These are phyloP conservation scores for Kuraishia ogatae DNA, from an alignment of 805 yeast genomes.

Conservation along the genomic window DNA sequence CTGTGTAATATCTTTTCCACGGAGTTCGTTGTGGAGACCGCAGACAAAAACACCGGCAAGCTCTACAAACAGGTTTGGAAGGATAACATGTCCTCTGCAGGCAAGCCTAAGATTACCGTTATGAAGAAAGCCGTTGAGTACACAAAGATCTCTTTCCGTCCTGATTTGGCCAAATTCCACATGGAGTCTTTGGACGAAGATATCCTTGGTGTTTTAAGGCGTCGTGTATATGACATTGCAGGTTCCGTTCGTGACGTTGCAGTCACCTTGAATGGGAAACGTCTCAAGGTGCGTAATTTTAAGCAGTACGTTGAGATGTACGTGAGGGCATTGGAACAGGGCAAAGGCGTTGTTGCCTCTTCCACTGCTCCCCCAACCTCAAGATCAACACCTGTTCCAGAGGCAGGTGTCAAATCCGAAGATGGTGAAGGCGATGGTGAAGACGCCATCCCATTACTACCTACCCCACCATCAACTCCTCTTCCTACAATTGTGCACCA, in stretches of 20 bases:
- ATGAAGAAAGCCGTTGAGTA: constrained; percentile 59
- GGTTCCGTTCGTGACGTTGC: constrained; percentile 84
- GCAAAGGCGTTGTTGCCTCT: constrained; percentile 24
- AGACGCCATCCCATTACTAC: neutral
- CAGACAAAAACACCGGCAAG: constrained; percentile 57
- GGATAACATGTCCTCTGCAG: constrained; percentile 72
- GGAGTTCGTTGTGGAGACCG: constrained; percentile 80
- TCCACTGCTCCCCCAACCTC: constrained; percentile 1
- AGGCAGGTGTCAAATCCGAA: neutral
- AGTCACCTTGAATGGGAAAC: constrained; percentile 70
- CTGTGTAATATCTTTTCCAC: constrained; percentile 93
- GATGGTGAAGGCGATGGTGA: constrained; percentile 7
- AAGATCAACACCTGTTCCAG: constrained; percentile 1
- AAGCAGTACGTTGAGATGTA: constrained; percentile 86
- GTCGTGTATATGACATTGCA: constrained; percentile 93
- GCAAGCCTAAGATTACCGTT: constrained; percentile 63
- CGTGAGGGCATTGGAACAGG: constrained; percentile 61
- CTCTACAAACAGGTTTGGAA: constrained; percentile 80
- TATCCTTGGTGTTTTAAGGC: constrained; percentile 70
- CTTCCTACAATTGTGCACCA: constrained; percentile 62
- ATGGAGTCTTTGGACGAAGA: constrained; percentile 85
- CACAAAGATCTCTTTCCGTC: constrained; percentile 81
- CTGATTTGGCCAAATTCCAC: constrained; percentile 76
- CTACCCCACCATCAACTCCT: constrained; percentile 27
- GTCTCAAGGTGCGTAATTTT: constrained; percentile 63